Conservation (phyloP, 345 rosid genomes). For the Citropsis articulata region DNA sequence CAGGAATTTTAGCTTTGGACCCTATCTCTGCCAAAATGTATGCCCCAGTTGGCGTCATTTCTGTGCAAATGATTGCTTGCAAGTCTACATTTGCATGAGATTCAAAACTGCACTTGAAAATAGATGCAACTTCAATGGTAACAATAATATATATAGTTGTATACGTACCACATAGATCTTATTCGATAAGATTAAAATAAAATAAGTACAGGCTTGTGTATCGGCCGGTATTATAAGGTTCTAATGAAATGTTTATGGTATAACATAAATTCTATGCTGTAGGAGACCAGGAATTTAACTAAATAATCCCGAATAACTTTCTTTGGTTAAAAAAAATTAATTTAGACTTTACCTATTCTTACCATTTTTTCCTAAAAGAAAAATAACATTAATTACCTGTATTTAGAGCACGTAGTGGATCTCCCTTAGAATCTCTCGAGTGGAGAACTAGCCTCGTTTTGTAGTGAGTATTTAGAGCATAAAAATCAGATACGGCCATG, state of each 20-base stretch:
- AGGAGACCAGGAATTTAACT: too few relatives aligned
- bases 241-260: too few relatives aligned
- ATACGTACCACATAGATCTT: too few relatives aligned
- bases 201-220: too few relatives aligned
- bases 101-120: background rate
- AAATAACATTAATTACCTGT: background rate
- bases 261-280: too few relatives aligned
- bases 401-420: background rate
- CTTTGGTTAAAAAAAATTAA: too few relatives aligned
- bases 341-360: too few relatives aligned
- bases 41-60: background rate
- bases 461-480: background rate
- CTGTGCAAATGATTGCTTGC: background rate
- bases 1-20: conserved; percentile 26
- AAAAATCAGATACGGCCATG: background rate
- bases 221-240: too few relatives aligned
- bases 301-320: too few relatives aligned
- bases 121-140: too few relatives aligned
- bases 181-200: too few relatives aligned
- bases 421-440: background rate
- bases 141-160: too few relatives aligned
- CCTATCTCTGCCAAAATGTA: conserved; percentile 15
- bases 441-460: background rate
- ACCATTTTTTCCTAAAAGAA: background rate
- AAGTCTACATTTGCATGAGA: background rate